Conservation (phyloP, 768 basidiomycete genomes). For the Podaxis sp. region DNA sequence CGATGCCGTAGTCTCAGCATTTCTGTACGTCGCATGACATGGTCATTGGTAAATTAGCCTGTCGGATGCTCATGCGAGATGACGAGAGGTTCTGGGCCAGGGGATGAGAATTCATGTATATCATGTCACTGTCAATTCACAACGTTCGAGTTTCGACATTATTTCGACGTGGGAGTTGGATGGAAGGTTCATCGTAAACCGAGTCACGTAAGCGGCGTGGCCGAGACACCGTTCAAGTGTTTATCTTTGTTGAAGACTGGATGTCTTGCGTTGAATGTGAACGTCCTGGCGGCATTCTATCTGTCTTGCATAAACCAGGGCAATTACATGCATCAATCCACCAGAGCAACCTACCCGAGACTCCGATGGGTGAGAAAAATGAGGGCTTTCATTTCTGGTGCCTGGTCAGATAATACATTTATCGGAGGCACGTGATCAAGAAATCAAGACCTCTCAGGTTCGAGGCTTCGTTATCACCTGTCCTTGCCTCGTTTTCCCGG, state of each 20-base stretch:
- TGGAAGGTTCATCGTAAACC: background rate
- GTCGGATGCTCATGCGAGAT: background rate
- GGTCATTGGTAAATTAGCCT: background rate
- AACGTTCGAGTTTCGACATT: background rate
- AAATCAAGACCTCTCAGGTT: background rate
- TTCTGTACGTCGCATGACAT: background rate
- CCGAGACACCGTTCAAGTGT: background rate
- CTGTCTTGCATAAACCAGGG: background rate
- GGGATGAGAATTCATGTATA: background rate
- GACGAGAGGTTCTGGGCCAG: background rate
- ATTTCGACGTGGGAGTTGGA: background rate
- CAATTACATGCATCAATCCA: background rate
- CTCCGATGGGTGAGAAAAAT: background rate
- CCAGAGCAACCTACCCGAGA: background rate
- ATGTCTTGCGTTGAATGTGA: background rate
- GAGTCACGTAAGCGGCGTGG: background rate
- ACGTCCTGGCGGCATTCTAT: too few species aligned
- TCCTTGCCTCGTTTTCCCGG: background rate
- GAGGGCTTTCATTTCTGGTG: background rate
- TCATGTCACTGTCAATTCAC: conserved; percentile 6
- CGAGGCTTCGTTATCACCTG: background rate
- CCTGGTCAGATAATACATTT: background rate
- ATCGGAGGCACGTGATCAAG: background rate
- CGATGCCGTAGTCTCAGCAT: too few species aligned
- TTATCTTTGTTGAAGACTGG: background rate